A percentile compares a stretch with the other conserved stretches of the same genome.
phyloP scores from a whole-genome alignment of 371 early-diverging fungal genomes.

The Apophysomyces elegans region DNA sequence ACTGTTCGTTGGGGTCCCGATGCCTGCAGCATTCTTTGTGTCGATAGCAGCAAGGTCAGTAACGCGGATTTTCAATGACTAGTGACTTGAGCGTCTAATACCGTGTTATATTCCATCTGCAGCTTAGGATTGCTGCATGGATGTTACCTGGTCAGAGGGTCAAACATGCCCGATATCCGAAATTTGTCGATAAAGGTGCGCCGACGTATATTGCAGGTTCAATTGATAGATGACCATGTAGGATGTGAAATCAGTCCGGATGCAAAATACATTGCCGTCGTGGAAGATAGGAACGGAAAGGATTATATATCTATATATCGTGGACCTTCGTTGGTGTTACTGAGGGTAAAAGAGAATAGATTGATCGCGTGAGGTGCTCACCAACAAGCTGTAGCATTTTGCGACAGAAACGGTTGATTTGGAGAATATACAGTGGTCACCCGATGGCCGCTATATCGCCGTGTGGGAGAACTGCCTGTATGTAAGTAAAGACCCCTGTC shows the following conservation, averaged over 20 bases:
- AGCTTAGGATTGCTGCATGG: slow-evolving; percentile 70
- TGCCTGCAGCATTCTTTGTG: slow-evolving; percentile 63
- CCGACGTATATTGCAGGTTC: background rate
- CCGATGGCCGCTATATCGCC: slow-evolving; percentile 77
- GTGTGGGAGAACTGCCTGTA: slow-evolving; percentile 70
- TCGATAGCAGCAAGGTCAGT: slow-evolving; percentile 70
- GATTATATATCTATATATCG: slow-evolving; percentile 77
- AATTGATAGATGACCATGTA: background rate
- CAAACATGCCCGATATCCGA: slow-evolving; percentile 66
- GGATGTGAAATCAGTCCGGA: slow-evolving; percentile 70
- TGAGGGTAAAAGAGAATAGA: slow-evolving; percentile 45
- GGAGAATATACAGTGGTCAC: slow-evolving; percentile 80
- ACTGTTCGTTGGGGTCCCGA: slow-evolving; percentile 69
- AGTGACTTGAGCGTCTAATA: background rate
- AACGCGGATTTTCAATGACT: slow-evolving; percentile 1
- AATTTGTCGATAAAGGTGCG: slow-evolving; percentile 58
- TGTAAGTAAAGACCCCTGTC: slow-evolving; percentile 29
- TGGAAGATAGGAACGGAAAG: slow-evolving; percentile 62
- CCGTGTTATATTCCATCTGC: slow-evolving; percentile 2
- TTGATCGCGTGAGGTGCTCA: background rate
- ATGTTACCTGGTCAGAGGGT: slow-evolving; percentile 54
- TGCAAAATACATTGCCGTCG: slow-evolving; percentile 69
- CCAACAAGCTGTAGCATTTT: slow-evolving; percentile 52
- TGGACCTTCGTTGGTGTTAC: slow-evolving; percentile 60
- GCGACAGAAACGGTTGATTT: slow-evolving; percentile 71